Evolutionary conservation across 2,329 filamentous ascomycete genomes (phyloP), one percentile per base, ranked within the genome.

Genomic region (Lanzia echinophila): DNA sequence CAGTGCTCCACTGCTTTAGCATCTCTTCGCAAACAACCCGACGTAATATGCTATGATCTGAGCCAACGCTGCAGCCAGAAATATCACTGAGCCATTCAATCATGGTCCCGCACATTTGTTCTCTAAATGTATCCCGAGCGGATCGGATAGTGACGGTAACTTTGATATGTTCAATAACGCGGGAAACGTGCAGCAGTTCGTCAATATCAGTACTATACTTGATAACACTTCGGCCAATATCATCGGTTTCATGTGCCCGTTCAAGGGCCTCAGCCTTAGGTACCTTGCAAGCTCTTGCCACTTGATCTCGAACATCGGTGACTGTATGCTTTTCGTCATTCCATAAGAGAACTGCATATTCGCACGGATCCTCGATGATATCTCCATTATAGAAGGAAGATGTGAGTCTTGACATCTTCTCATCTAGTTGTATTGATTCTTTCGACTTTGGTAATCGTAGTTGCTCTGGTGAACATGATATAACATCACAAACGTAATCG

Each of bases 321-420:
- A 97, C 86, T 0, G 94, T 99, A 68, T 99, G 94, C 70, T 99
- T 99, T 72, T 99, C 94, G 60, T 99, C 94, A 63, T 99, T 99
- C 94, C 94, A 99, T 5, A 99, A 75, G 15, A 96, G 75, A 43
- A 99, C 74, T 5, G 88, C 87, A 69, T 87, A 99, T 63, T 96
- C 89, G 12, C 81, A 81, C 22, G 85, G 78, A 2, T 81, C 76
- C 53, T 85, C 81, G 6, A 72, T 67, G 36, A 81, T 74, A 62
- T 88, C 82, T 1, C 80, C 81, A 33, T 60, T 79, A 75, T 91
- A 94, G 70, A 90, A 91, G 46, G 83, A 84, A 0, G 86, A 81
- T 7, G 81, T 83, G 33, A 97, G 74, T 19, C 91, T 81, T 15
- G 92, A 96, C 56, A 81, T 78, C 54, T 79, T 77, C 72, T 97